Evolutionary conservation across 2,329 filamentous ascomycete species (phyloP).

Genomic region (Epichloe uncinata): DNA sequence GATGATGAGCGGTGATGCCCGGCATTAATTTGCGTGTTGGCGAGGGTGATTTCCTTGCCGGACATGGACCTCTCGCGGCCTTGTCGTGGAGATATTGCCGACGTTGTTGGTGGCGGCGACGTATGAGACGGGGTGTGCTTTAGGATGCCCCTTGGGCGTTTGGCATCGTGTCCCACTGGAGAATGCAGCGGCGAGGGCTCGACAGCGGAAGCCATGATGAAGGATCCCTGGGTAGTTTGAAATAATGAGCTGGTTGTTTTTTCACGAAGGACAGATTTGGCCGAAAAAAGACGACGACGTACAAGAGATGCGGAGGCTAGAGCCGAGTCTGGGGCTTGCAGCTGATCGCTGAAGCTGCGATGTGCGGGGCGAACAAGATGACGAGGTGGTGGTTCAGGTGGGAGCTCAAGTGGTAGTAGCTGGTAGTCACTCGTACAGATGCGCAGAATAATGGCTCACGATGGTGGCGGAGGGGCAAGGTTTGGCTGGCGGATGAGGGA

Average conservation of each 20-base stretch:
- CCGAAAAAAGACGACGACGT: not conserved
- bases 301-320: not conserved
- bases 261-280: not conserved
- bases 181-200: constrained; percentile 26
- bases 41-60: constrained; percentile 80
- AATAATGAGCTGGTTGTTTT: not conserved
- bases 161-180: constrained; percentile 26
- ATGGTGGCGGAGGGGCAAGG: not conserved
- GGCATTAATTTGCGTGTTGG: constrained; percentile 91
- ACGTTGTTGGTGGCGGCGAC: constrained; percentile 39
- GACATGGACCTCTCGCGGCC: constrained; percentile 30
- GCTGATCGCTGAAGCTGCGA: not conserved
- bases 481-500: not conserved
- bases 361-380: not conserved
- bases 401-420: not conserved
- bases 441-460: not conserved
- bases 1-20: constrained; percentile 80
- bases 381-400: not conserved
- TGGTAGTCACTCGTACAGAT: not conserved
- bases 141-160: constrained; percentile 52
- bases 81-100: constrained; percentile 25
- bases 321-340: not conserved
- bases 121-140: constrained; percentile 66
- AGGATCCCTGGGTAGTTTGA: not conserved
- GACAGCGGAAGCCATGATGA: constrained; percentile 27